Base-by-base conservation (phyloP, 1,139 yeast genomes). In the Candida pseudocylindracea region DNA sequence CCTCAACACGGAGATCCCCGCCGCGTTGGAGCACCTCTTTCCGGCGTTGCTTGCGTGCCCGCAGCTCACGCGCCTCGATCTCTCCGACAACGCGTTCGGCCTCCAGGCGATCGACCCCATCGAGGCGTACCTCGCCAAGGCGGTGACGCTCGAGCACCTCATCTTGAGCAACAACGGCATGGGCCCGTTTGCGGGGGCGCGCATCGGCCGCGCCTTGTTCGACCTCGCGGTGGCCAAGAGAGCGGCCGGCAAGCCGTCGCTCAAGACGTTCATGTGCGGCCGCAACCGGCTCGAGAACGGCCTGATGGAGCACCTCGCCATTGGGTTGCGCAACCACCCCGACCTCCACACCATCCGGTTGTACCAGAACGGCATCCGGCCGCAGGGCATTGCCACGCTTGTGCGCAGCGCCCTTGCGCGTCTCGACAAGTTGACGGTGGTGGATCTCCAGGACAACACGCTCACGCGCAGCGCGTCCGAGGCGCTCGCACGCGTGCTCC, bases 111-210 rank as follows among this genome's bases (percentile, higher is more conserved):
- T 88, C 39, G 93, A 76, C 38, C 92, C 91, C 10, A 65, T 88
- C 38, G 94, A 85, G 47, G 62, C 58, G 28, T 85, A 75, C 45
- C 60, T 91, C 39, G 57, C 79, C 11, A 63, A 72, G 43, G 93
- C 92, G 32, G 63, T 69, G 12, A 72, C 93, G 24, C 56, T 88
- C 37, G 75, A 79, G 51, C 94, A 88, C 48, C 65, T 91, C 50
- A 72, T 80, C 40, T 60, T 91, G 40, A 76, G 94, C 32, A 88
- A 88, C 54, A 88, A 91, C 50, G 98, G 98, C 35, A 74, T 88
- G 71, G 98, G 98, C 15, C 98, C 98, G 26, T 78, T 76, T 51
- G 93, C 96, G 1, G 98, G 98, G 43, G 75, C 91, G 34, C 67
- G 93, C 51, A 78, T 88, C 41, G 98, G 95, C 37, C 70, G 70